Evolutionary conservation across 1,139 yeast genomes (phyloP).

Genomic region (Meyerozyma smithsonii): DNA sequence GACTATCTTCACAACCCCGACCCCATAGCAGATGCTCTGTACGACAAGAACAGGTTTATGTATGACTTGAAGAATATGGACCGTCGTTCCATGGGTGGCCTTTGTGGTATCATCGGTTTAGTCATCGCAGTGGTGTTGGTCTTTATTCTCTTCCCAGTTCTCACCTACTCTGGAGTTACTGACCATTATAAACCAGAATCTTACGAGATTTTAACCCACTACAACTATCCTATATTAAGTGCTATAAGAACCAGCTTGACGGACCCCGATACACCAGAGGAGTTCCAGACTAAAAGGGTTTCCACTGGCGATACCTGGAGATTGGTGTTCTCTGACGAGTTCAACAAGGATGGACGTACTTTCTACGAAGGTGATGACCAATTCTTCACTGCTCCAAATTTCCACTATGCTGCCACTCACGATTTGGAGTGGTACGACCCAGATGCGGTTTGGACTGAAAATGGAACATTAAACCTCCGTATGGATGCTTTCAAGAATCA

Average conservation of each 20-base stretch:
- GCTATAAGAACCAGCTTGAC: constrained; percentile 21
- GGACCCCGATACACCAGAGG: constrained; percentile 25
- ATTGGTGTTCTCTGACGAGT: constrained; percentile 25
- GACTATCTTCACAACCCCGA: constrained; percentile 27
- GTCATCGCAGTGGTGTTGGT: constrained; percentile 14
- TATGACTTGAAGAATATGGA: constrained; percentile 23
- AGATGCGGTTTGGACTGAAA: constrained; percentile 26
- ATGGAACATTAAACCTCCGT: constrained; percentile 21
- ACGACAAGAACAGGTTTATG: constrained; percentile 22
- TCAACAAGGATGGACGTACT: constrained; percentile 25
- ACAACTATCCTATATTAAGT: constrained; percentile 20
- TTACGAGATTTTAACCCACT: constrained; percentile 19
- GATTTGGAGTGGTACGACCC: constrained; percentile 32
- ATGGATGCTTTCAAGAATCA: constrained; percentile 28
- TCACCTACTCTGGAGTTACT: constrained; percentile 20
- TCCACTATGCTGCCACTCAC: constrained; percentile 26
- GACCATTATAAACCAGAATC: constrained; percentile 11
- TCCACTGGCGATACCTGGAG: constrained; percentile 19
- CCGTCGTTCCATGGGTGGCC: constrained; percentile 17
- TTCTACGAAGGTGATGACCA: constrained; percentile 30
- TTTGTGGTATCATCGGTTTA: constrained; percentile 17
- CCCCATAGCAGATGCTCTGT: constrained; percentile 23
- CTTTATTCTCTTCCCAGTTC: constrained; percentile 21
- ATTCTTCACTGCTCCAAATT: constrained; percentile 24
- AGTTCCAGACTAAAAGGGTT: constrained; percentile 11